These are phyloP conservation scores for Colletotrichum cuscutae DNA, from an alignment of 2,329 filamentous ascomycete genomes.

Conservation along the genomic window DNA sequence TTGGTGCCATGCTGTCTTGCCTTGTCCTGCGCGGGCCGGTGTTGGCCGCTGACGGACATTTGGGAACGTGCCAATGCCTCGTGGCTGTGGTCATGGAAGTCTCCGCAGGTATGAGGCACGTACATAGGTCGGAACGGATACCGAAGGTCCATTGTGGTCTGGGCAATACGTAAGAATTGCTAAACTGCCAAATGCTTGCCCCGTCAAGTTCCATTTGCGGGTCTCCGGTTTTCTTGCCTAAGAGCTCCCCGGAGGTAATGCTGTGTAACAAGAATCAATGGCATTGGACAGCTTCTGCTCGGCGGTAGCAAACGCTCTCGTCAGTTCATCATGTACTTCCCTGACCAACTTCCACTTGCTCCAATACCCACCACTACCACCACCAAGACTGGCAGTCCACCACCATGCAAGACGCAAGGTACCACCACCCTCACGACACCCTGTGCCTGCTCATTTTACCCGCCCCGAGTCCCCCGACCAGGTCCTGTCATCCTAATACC, in stretches of 20 bases:
- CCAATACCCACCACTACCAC: neutral
- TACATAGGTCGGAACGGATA: too few species aligned
- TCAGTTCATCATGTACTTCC: neutral
- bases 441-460: neutral
- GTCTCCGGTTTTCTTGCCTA: conserved; percentile 17
- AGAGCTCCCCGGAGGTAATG: neutral
- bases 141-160: neutral
- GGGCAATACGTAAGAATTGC: conserved; percentile 17
- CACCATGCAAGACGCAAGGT: too few species aligned
- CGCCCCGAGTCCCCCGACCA: neutral
- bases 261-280: neutral
- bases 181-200: neutral
- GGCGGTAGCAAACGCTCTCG: neutral
- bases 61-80: conserved; percentile 18
- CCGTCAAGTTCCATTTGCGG: conserved; percentile 1
- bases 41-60: conserved; percentile 2
- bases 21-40: neutral
- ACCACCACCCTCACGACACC: neutral
- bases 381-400: neutral
- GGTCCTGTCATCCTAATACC: neutral
- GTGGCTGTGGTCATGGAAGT: conserved; percentile 7
- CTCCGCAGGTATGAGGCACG: too few species aligned
- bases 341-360: neutral
- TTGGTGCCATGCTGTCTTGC: neutral
- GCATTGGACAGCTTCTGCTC: neutral